Evolutionary conservation across 2,329 filamentous ascomycete species (phyloP).

Genomic region (Ophiobolus disseminans): DNA sequence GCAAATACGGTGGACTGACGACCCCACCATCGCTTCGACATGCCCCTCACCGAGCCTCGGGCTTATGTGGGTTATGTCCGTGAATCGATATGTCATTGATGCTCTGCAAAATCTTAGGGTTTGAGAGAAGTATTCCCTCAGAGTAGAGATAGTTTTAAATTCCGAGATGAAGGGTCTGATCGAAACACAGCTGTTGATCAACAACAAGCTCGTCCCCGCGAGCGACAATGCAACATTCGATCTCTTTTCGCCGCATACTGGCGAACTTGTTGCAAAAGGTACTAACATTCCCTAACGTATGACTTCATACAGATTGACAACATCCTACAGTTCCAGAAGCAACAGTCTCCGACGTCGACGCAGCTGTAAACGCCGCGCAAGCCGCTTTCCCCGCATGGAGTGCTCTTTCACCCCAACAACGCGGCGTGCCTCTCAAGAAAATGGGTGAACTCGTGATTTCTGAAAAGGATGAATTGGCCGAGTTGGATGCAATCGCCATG

Average conservation of each 20-base stretch:
- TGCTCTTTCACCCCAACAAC: slow-evolving; percentile 45
- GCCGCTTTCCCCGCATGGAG: slow-evolving; percentile 40
- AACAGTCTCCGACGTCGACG: slow-evolving; percentile 32
- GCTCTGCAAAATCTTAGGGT: too few relatives aligned
- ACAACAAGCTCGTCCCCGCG: slow-evolving; percentile 35
- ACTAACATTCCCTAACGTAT: neutral
- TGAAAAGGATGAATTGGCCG: slow-evolving; percentile 75
- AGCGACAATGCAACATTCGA: slow-evolving; percentile 37
- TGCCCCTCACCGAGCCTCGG: too few relatives aligned
- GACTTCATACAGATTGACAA: slow-evolving; percentile 1
- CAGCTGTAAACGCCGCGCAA: slow-evolving; percentile 33
- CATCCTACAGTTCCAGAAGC: slow-evolving; percentile 25
- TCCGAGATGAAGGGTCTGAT: slow-evolving; percentile 11
- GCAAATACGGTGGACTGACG: too few relatives aligned
- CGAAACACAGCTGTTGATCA: slow-evolving; percentile 30
- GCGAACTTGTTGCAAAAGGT: slow-evolving; percentile 37
- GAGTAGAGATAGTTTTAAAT: too few relatives aligned
- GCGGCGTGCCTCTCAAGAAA: slow-evolving; percentile 53
- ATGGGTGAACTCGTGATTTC: slow-evolving; percentile 47
- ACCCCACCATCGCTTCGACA: too few relatives aligned
- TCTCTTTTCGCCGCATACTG: slow-evolving; percentile 37
- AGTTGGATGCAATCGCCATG: slow-evolving; percentile 82
- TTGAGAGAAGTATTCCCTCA: too few relatives aligned
- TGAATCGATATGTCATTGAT: too few relatives aligned
- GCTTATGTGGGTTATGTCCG: too few relatives aligned